phyloP scores from a whole-genome alignment of 208 protist genomes.

The Crithidia brevicula region DNA sequence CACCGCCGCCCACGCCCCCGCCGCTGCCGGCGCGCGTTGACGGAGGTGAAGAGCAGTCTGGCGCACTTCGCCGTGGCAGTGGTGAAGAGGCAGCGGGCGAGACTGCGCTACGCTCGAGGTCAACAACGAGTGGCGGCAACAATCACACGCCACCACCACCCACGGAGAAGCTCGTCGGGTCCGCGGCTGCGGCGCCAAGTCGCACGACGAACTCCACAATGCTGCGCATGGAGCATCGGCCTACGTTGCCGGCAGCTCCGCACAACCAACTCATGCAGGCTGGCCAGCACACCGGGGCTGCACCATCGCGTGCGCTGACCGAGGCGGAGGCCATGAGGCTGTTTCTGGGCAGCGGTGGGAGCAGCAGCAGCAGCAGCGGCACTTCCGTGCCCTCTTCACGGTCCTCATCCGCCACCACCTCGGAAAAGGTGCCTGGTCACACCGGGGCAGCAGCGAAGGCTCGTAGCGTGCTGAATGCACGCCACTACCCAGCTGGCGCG shows the following conservation, averaged over 20 bases:
- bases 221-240: conserved; percentile 32
- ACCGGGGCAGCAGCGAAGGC: not conserved
- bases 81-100: too few relatives aligned
- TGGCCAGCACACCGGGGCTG: not conserved
- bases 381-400: conserved; percentile 5
- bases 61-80: too few relatives aligned
- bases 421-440: not conserved
- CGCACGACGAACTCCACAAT: too few relatives aligned
- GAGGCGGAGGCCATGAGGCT: conserved; percentile 31
- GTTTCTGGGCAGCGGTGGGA: conserved; percentile 25
- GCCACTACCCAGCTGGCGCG: too few relatives aligned
- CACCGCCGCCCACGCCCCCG: not conserved
- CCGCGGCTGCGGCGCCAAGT: too few relatives aligned
- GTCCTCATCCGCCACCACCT: conserved; percentile 11
- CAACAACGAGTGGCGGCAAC: too few relatives aligned
- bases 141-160: too few relatives aligned
- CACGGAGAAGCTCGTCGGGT: too few relatives aligned
- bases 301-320: not conserved
- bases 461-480: not conserved
- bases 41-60: not conserved
- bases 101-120: too few relatives aligned
- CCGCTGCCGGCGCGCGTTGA: not conserved
- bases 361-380: conserved; percentile 4
- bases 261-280: not conserved
- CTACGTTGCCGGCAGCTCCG: not conserved